Base-by-base conservation (phyloP, 495 filamentous ascomycete genomes). In the Xylaria sp. region DNA sequence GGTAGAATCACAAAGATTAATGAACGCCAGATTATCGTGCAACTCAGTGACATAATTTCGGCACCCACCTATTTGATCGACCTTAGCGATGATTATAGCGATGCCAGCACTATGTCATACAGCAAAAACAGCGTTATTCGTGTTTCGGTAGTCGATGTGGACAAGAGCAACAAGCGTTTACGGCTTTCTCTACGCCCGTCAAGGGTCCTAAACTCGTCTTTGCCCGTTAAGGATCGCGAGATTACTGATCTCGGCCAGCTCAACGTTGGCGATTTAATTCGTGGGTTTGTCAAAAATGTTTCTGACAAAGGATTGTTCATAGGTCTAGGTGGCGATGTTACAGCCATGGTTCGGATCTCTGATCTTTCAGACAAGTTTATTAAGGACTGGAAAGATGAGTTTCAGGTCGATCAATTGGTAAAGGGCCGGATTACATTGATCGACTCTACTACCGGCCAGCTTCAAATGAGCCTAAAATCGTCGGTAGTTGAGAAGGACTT, bases 331-430 rank as follows among this genome's bases (percentile, higher is more conserved):
- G 89, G 90, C 33, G 88, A 91, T 69, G 83, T 97, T n/a, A 92
- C 89, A 40, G 95, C 91, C 5, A 92, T 92, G 78, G 89, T 95
- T 37, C 89, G 90, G 71, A 88, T 98, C 59, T 91, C 91, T 14
- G 93, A 98, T 76, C 88, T 98, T 21, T 97, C 95, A 0, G 95
- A 99, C 77, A 87, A 87, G 5, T 98, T 88, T 77, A 84, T 98
- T 74, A 98, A 98, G 80, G 93, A 98, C 59, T 99, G 96, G 96
- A 97, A 97, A 82, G 86, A 91, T n/a, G 81, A 88, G 19, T 97
- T 93, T 82, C 88, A 95, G 72, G 81, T 92, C 43, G 93, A 93
- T 75, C 93, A 98, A 79, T 85, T 99, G 21, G 93, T 99, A 35
- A 94, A 91, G 80, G 96, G 93, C 61, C 93, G 93, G 58, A 84